Base-by-base conservation (phyloP, 2,329 filamentous ascomycete species). In the Colletotrichum cordylinicola region DNA sequence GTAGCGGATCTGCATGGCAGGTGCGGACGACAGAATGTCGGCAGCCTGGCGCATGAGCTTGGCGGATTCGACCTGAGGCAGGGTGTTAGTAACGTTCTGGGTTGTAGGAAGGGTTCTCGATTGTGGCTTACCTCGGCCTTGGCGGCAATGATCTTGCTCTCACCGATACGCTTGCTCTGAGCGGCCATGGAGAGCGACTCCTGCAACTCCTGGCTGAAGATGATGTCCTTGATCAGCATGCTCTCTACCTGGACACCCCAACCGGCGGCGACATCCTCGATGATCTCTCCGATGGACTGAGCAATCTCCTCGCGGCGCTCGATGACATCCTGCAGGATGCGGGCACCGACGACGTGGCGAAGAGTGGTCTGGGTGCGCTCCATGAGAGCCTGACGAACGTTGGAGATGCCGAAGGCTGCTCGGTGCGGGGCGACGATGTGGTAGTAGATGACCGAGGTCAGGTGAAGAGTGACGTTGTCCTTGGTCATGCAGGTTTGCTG, bases 401-500 rank as follows among this genome's bases (percentile, higher is more conserved):
- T 97, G 86, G 94, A 90, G 84, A 99, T 98, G 79, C 97, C 97
- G 83, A 98, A 99, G 76, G 97, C 96, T 75, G 96, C 96, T 88
- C 98, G 98, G 91, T 98, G 96, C 2, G 97, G 97, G 33, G 94
- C 94, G 71, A 94, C 94, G 82, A 99, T 96, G 90, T 98, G 96
- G 89, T 99, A 99, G 91, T 99, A 99, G 87, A 99, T 98, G 83
- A 99, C 97, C 8, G 95, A 98, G 64, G 96, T 98, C 79, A 99
- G 90, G 81, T 96, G 93, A 56, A 99, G 90, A 61, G 95, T 98
- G 78, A 98, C 97, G 82, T 99, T 99, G 90, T 99, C 97, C 88
- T 98, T 98, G 85, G 97, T 99, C 96, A 99, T 99, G 90, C 97
- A 98, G 77, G 96, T 93, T 87, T 99, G 97, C 86, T 96, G 93